These are phyloP conservation scores for Yamadazyma atlantica DNA, from an alignment of 1,139 yeast genomes.

Conservation along the genomic window DNA sequence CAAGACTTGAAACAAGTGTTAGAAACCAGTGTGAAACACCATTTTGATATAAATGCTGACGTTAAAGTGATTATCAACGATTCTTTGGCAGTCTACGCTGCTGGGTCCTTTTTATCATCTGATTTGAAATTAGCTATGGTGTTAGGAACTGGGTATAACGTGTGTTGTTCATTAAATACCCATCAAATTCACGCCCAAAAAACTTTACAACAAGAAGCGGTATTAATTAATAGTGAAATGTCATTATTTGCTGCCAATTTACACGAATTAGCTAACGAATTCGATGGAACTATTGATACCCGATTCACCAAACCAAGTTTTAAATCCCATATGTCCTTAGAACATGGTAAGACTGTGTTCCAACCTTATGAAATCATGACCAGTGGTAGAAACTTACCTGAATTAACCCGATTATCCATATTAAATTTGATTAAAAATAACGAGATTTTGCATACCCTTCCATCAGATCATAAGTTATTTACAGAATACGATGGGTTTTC, in stretches of 20 bases:
- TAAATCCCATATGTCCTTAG: conserved; percentile 30
- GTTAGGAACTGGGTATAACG: conserved; percentile 47
- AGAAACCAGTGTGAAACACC: conserved; percentile 27
- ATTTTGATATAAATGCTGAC: conserved; percentile 27
- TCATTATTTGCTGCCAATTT: conserved; percentile 42
- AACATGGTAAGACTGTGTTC: conserved; percentile 33
- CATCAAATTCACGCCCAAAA: conserved; percentile 24
- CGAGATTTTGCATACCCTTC: conserved; percentile 27
- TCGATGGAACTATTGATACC: conserved; percentile 34
- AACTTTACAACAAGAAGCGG: conserved; percentile 20
- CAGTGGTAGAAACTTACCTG: conserved; percentile 58
- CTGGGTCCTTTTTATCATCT: conserved; percentile 41
- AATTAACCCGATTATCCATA: conserved; percentile 44
- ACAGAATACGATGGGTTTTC: conserved; percentile 36
- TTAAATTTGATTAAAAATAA: conserved; percentile 29
- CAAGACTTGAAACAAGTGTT: conserved; percentile 43
- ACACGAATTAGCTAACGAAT: conserved; percentile 32
- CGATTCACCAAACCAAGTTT: conserved; percentile 19
- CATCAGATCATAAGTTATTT: conserved; percentile 11
- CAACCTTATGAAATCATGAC: conserved; percentile 58
- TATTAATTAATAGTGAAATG: conserved; percentile 40
- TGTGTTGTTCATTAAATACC: conserved; percentile 39
- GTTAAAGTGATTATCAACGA: conserved; percentile 42
- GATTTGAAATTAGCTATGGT: conserved; percentile 43
- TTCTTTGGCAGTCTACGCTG: conserved; percentile 48